Evolutionary conservation across 257 asterid species (phyloP), one percentile per base, ranked within the genome.

Genomic region (Gentiana dahurica): DNA sequence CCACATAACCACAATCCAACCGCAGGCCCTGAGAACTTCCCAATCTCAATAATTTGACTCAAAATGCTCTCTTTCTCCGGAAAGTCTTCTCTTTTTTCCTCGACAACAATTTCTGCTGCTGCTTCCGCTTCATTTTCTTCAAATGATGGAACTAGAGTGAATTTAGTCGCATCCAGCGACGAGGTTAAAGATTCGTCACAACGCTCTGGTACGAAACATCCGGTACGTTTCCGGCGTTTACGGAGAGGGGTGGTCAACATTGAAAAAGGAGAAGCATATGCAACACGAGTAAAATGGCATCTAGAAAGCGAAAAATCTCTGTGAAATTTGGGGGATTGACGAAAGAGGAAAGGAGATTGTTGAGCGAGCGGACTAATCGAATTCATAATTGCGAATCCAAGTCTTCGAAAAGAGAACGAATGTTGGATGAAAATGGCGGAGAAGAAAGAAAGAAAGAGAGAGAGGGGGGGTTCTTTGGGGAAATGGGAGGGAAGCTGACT

Each of bases 1-100:
- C 92, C 94, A 63, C 96, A 87, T 63, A 87, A 55, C 98, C 98
- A 91, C 15, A 91, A 71, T 55, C 98, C 98, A 3, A 77, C 94
- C 1, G 98, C 96, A 1, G 98, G 98, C 33, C 96, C 98, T 10
- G 98, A 91, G 68, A 91, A 91, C 76, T 85, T 91, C n/a, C 75
- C 86, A 36, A 87, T 91, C 58, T 91, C 98, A 58, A 75, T 63
- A 73, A 87, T 73, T 73, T 90, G 98, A 60, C 39, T 69, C 91
- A 81, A 74, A 66, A 90, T 59, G 57, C 80, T 74, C 57, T 79
- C 96, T 49, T 71, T 70, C 32, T 65, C 84, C 13, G 93, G 62
- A 32, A 81, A 72, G n/a, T 74, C 86, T 38, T 71, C 77, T 24
- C 12, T 53, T 8, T 64, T 53, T 24, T 65, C 57, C 71, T 71